Conservation (phyloP, 768 basidiomycete species). For the Boletus patriciae region DNA sequence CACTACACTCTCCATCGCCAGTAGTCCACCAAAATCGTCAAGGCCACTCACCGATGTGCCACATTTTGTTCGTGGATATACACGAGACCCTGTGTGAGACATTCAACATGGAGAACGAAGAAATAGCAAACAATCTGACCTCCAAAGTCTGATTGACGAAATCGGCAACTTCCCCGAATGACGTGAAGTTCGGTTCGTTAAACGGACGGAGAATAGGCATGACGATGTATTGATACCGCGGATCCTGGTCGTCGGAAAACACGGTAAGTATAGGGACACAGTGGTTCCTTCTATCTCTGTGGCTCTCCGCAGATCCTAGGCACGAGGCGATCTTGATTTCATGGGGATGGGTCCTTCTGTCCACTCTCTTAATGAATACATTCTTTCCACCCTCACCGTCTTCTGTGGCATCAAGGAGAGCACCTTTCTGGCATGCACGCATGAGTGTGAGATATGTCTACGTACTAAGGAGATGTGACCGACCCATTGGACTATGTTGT, state of each 20-base stretch:
- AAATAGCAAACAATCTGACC: no score
- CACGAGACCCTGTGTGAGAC: no score
- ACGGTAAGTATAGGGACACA: slow-evolving; percentile 23
- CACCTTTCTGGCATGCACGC: not conserved
- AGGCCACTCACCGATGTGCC: slow-evolving; percentile 33
- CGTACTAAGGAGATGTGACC: not conserved
- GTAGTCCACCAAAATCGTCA: fast-evolving
- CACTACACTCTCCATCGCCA: slow-evolving; percentile 14
- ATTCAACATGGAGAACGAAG: no score
- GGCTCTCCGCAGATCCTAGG: no score
- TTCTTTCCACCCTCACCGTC: not conserved
- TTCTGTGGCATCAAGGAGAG: slow-evolving; percentile 12
- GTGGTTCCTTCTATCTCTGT: no score
- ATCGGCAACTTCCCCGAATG: slow-evolving; percentile 28
- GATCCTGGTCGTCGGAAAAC: slow-evolving; percentile 13
- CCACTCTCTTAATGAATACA: slow-evolving; percentile 18
- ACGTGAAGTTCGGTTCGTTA: slow-evolving; percentile 23
- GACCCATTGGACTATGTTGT: slow-evolving; percentile 5
- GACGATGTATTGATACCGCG: slow-evolving; percentile 22
- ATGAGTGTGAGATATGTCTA: no score
- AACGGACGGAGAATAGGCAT: slow-evolving; percentile 30
- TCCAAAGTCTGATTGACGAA: slow-evolving; percentile 31
- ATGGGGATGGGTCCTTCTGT: not conserved
- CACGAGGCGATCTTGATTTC: slow-evolving; percentile 6
- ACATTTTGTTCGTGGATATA: slow-evolving; percentile 38